Evolutionary conservation across 176 grass and related monocot genomes (phyloP).

Genomic region (Poa annua): DNA sequence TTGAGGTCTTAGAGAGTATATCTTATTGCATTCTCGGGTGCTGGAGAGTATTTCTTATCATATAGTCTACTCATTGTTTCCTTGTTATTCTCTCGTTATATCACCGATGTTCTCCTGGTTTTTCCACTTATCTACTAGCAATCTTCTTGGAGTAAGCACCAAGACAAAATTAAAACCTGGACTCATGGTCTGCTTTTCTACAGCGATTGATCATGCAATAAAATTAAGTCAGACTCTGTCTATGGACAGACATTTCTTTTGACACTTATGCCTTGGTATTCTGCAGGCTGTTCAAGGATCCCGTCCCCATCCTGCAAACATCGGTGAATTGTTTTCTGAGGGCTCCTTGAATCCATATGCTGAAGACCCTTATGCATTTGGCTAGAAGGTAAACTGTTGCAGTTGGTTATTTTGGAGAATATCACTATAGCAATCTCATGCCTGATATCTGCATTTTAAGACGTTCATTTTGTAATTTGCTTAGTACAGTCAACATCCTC

Average conservation of each 20-base stretch:
- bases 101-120: conserved; percentile 13
- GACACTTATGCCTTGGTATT: conserved; percentile 20
- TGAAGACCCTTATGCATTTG: conserved; percentile 96
- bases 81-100: neutral
- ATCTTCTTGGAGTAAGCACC: conserved; percentile 2
- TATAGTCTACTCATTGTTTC: neutral
- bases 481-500: neutral
- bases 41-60: neutral
- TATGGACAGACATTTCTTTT: conserved; percentile 7
- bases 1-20: too few species aligned
- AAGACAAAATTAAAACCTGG: neutral
- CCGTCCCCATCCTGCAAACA: conserved; percentile 61
- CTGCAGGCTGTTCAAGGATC: conserved; percentile 57
- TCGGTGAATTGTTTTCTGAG: conserved; percentile 94
- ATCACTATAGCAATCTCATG: conserved; percentile 9
- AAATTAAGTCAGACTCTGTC: conserved; percentile 20
- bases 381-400: conserved; percentile 68
- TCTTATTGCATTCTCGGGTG: neutral
- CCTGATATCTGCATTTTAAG: conserved; percentile 28
- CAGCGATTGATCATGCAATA: conserved; percentile 23
- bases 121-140: neutral
- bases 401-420: conserved; percentile 13
- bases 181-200: conserved; percentile 20
- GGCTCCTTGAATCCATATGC: conserved; percentile 95
- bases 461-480: conserved; percentile 3